phyloP scores from a whole-genome alignment of 805 yeast genomes.

The Myxozyma neotropica region DNA sequence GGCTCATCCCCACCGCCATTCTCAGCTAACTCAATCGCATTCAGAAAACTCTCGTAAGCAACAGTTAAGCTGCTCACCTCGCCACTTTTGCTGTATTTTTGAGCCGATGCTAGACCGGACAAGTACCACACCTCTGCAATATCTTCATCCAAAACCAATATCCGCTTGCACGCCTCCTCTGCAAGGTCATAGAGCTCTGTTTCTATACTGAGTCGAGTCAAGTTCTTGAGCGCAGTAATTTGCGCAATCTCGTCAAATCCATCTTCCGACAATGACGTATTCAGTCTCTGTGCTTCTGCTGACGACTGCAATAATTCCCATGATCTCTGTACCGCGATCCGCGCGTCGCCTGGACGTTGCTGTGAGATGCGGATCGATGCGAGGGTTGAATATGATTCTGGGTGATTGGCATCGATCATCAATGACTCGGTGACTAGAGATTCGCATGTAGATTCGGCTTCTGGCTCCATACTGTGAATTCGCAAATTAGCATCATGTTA shows the following conservation, averaged over 20 bases:
- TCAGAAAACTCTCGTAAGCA: conserved; percentile 18
- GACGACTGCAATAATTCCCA: conserved; percentile 71
- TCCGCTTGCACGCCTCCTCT: conserved; percentile 60
- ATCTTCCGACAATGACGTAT: conserved; percentile 26
- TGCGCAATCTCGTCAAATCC: conserved; percentile 48
- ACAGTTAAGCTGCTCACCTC: not conserved
- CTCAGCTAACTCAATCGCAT: conserved; percentile 16
- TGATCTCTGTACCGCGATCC: conserved; percentile 62
- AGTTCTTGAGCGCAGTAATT: conserved; percentile 70
- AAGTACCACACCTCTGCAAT: conserved; percentile 79
- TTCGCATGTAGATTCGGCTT: conserved; percentile 83
- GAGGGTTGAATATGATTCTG: conserved; percentile 79
- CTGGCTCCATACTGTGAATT: conserved; percentile 79
- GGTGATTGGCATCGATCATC: conserved; percentile 54
- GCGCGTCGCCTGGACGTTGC: conserved; percentile 72
- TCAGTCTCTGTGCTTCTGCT: conserved; percentile 39
- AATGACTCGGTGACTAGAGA: conserved; percentile 66
- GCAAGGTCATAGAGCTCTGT: conserved; percentile 70
- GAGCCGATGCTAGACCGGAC: conserved; percentile 65
- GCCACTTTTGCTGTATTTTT: conserved; percentile 5
- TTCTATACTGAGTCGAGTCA: conserved; percentile 77
- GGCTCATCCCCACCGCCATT: conserved; percentile 15
- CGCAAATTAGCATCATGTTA: not conserved
- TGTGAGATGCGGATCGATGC: conserved; percentile 91
- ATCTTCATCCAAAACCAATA: conserved; percentile 81